These are phyloP conservation scores for Pouteria campechiana DNA, from an alignment of 179 eudicot genomes.

Conservation along the genomic window DNA sequence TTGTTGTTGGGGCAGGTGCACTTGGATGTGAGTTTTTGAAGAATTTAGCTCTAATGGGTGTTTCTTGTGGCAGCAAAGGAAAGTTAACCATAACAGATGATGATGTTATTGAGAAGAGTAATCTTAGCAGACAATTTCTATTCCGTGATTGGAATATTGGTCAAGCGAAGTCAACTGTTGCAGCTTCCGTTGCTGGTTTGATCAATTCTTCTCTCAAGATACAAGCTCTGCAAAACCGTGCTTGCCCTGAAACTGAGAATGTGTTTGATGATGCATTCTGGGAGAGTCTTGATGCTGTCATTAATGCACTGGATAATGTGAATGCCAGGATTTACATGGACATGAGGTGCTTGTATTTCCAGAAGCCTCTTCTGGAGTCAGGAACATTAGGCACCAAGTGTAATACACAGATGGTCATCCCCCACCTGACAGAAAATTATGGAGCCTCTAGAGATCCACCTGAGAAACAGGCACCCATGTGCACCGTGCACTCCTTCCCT, in stretches of 20 bases:
- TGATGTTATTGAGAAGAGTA: constrained; percentile 95
- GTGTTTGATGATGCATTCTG: constrained; percentile 82
- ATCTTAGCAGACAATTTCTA: constrained; percentile 85
- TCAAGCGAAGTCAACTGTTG: constrained; percentile 91
- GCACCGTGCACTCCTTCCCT: constrained; percentile 92
- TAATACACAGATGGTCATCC: constrained; percentile 94
- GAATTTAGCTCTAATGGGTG: constrained; percentile 91
- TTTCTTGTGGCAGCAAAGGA: constrained; percentile 54
- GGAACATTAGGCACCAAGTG: constrained; percentile 93
- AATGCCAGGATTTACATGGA: constrained; percentile 86
- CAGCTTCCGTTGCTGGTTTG: constrained; percentile 68
- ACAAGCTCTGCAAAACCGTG: constrained; percentile 91
- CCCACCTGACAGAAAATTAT: constrained; percentile 92
- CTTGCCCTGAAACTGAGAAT: constrained; percentile 79
- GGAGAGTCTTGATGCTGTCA: constrained; percentile 67
- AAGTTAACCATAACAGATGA: constrained; percentile 89
- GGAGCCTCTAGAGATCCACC: constrained; percentile 99
- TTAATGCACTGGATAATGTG: constrained; percentile 84
- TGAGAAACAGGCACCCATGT: constrained; percentile 99
- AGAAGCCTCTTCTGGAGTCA: constrained; percentile 91
- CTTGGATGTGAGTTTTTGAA: constrained; percentile 90
- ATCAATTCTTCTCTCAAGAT: constrained; percentile 51
- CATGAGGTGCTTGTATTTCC: constrained; percentile 83
- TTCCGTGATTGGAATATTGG: constrained; percentile 98
- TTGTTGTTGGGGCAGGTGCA: constrained; percentile 94